These are phyloP conservation scores for Sporothrix dimorphospora DNA, from an alignment of 2,329 filamentous ascomycete species.

Conservation along the genomic window DNA sequence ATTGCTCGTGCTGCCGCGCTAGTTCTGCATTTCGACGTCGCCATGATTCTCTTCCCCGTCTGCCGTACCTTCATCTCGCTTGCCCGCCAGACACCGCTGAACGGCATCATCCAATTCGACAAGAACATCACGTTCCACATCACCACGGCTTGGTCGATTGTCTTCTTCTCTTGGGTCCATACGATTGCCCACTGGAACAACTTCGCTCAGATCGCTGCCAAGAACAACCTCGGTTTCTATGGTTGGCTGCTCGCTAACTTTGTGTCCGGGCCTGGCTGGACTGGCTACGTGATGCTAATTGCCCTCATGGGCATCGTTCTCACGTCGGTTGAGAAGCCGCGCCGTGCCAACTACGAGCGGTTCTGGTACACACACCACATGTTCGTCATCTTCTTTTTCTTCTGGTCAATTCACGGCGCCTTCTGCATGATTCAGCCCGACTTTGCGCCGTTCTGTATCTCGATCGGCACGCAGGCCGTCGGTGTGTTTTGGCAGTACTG, in stretches of 20 bases:
- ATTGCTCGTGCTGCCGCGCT: constrained; percentile 76
- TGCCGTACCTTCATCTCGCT: constrained; percentile 84
- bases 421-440: constrained; percentile 92
- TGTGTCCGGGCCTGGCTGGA: constrained; percentile 80
- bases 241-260: constrained; percentile 80
- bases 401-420: constrained; percentile 87
- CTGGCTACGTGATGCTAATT: constrained; percentile 81
- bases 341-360: constrained; percentile 81
- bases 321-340: constrained; percentile 76
- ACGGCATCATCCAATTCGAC: constrained; percentile 85
- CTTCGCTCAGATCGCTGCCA: constrained; percentile 73
- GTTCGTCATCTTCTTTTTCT: constrained; percentile 85
- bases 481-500: constrained; percentile 91
- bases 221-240: constrained; percentile 76
- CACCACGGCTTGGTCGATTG: constrained; percentile 81
- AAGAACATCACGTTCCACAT: constrained; percentile 92
- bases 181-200: constrained; percentile 88
- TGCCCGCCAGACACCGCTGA: constrained; percentile 76
- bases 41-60: constrained; percentile 77
- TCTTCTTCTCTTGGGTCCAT: constrained; percentile 86
- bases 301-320: constrained; percentile 76
- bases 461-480: constrained; percentile 64
- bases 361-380: constrained; percentile 93
- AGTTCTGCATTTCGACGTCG: constrained; percentile 80
- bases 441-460: constrained; percentile 75